Base-by-base conservation (phyloP, 176 grass and related monocot genomes). In the Oryza australiensis region DNA sequence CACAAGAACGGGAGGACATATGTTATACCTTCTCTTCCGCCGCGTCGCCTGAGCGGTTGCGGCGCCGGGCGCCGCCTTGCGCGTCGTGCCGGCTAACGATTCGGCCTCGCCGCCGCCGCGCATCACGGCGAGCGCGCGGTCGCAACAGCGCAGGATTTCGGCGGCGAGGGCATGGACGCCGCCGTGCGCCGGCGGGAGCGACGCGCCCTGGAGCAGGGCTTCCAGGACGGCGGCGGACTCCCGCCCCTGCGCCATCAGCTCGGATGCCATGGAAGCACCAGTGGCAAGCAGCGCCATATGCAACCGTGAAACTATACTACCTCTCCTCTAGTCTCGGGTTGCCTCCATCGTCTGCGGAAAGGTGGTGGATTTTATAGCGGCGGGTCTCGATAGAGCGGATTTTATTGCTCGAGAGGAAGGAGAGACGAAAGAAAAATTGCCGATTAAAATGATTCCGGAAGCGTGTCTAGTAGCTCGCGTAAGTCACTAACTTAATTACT, bases 111-210 rank as follows among this genome's bases (percentile, higher is more conserved):
- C 8, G 41, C 10, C 8, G 41, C 5, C 13, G 80, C 40, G 81
- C 18, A 84, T 33, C 26, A 34, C 73, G 18, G 43, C 73, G 73
- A 84, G 82, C 7, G 82, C 82, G 48, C 82, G 63, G 82, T 84
- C 73, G 34, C 23, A 84, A 64, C 73, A 84, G 64, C 34, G 73
- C 2, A 76, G 64, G 64, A 84, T 69, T 64, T 84, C 33, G 5
- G 64, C 34, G 26, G 82, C 46, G 64, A 84, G 82, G 9, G 49
- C 27, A 8, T 9, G 70, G 11, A 37, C 5, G 18, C 13, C 59
- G 38, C 7, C 40, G 27, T 43, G 70, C 64, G 53, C 22, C 16
- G 46, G 15, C 4, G 14, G 10, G 13, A 53, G 49, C 1, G 71
- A 49, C 57, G 41, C n/a, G 42, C 29, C 62, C 12, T 38, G 62